Conservation (phyloP, 2,329 filamentous ascomycete species). For the Septoria linicola region DNA sequence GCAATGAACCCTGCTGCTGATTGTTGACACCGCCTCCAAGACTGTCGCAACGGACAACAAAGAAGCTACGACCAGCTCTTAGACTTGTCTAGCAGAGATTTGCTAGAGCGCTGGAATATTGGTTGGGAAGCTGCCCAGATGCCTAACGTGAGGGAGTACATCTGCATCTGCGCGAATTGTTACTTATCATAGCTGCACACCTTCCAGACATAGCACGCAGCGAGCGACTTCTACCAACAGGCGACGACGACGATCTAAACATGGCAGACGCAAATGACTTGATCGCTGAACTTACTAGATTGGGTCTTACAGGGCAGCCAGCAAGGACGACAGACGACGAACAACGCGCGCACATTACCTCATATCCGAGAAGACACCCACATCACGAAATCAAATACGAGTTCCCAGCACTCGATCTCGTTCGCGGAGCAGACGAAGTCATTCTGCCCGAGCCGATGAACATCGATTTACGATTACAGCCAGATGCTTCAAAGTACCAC, state of each 20-base stretch:
- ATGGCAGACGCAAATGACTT: constrained; percentile 3
- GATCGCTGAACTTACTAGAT: constrained; percentile 1
- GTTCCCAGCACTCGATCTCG: constrained; percentile 15
- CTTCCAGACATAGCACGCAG: too few relatives aligned
- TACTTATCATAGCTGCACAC: too few relatives aligned
- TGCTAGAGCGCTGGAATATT: too few relatives aligned
- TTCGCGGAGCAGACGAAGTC: neutral
- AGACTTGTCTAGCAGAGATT: constrained; percentile 1
- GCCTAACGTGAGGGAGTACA: too few relatives aligned
- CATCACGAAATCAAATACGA: constrained; percentile 14
- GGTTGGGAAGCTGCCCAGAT: too few relatives aligned
- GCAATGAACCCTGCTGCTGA: constrained; percentile 2
- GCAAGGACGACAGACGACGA: neutral
- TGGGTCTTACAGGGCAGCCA: constrained; percentile 3
- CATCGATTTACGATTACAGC: constrained; percentile 5
- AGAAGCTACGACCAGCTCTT: neutral
- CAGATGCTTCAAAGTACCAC: constrained; percentile 3
- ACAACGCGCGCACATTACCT: neutral
- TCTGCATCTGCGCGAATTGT: too few relatives aligned
- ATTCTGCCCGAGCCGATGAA: constrained; percentile 9
- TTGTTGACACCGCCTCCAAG: constrained; percentile 12
- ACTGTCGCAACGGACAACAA: constrained; percentile 12
- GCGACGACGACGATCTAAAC: too few relatives aligned
- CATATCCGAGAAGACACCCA: constrained; percentile 5
- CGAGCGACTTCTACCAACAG: neutral